Evolutionary conservation across 129 eudicot species (phyloP).

Genomic region (Tanacetum coccineum): DNA sequence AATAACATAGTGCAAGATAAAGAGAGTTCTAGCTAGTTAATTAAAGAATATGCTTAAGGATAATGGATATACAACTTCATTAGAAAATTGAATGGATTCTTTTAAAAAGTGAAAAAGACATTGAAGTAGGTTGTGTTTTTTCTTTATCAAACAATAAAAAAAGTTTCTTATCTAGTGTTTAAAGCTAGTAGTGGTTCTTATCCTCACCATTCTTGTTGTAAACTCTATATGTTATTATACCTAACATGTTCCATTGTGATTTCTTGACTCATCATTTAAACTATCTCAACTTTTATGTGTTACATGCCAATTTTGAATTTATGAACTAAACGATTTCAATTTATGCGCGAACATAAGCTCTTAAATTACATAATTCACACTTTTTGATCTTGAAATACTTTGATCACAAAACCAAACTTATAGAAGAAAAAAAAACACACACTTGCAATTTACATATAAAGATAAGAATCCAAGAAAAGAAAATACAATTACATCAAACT

Average conservation of each 20-base stretch:
- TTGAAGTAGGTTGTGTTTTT: neutral
- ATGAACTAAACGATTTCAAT: slow-evolving; percentile 10
- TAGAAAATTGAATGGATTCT: neutral
- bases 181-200: neutral
- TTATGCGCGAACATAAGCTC: slow-evolving; percentile 15
- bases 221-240: neutral
- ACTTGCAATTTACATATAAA: slow-evolving; percentile 20
- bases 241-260: neutral
- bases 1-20: slow-evolving; percentile 5
- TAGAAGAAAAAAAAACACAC: neutral
- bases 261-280: neutral
- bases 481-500: slow-evolving; percentile 23
- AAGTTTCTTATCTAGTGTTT: neutral
- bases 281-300: neutral
- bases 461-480: neutral
- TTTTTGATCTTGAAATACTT: slow-evolving; percentile 30
- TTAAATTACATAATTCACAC: slow-evolving; percentile 27
- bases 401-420: slow-evolving; percentile 25
- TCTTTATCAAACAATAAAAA: neutral
- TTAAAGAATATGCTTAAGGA: slow-evolving; percentile 13
- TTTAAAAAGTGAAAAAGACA: neutral
- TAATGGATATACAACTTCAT: neutral
- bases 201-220: neutral
- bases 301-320: too few species aligned
- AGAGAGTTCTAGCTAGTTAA: neutral